phyloP scores from a whole-genome alignment of 345 rosid genomes.

The Moricandia moricandioides region DNA sequence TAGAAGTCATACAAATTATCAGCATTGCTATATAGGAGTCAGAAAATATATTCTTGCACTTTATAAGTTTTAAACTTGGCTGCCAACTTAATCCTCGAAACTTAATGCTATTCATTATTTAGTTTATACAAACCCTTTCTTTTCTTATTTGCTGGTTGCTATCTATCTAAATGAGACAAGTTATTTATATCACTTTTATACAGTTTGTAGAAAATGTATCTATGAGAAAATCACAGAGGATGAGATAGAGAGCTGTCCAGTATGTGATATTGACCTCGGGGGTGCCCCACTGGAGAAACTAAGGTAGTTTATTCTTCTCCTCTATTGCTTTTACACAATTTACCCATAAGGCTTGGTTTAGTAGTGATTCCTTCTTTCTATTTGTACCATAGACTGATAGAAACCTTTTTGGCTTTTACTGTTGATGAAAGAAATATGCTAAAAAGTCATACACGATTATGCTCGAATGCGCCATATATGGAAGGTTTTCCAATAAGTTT shows the following conservation, averaged over 20 bases:
- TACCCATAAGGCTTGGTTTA: constrained; percentile 11
- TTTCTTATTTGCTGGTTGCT: constrained; percentile 3
- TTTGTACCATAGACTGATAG: neutral
- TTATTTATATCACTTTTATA: constrained; percentile 12
- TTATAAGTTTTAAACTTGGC: neutral
- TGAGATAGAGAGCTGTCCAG: constrained; percentile 74
- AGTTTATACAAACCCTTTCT: neutral
- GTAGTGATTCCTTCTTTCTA: constrained; percentile 1
- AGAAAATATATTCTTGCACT: neutral
- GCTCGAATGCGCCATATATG: constrained; percentile 2
- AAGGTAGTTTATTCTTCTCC: constrained; percentile 48
- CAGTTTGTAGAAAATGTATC: constrained; percentile 94
- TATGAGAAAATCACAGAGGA: constrained; percentile 70
- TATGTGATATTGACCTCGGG: constrained; percentile 76
- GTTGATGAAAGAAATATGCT: neutral
- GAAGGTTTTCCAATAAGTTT: neutral
- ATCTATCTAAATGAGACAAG: constrained; percentile 5
- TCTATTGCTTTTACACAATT: neutral
- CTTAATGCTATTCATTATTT: neutral
- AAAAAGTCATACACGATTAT: neutral
- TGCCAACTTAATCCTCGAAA: neutral
- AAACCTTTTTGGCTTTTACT: neutral
- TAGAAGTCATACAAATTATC: neutral
- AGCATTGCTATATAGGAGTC: constrained; percentile 2
- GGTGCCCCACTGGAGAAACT: constrained; percentile 82